Evolutionary conservation across 2,329 filamentous ascomycete species (phyloP).

Genomic region (Didymella arachidicola): DNA sequence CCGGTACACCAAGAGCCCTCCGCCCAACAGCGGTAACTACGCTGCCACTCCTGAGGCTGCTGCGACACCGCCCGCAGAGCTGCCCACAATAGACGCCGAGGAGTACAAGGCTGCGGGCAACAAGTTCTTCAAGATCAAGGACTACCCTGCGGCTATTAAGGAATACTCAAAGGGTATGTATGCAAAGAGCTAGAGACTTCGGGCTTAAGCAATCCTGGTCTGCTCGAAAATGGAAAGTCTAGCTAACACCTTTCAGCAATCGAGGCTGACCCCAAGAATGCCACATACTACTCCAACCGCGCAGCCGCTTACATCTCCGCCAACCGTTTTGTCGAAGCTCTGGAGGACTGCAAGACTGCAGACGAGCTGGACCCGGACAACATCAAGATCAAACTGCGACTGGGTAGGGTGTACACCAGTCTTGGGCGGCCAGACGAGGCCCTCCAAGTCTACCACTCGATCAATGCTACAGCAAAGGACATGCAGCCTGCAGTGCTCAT

Average conservation of each 20-base stretch:
- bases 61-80: constrained; percentile 51
- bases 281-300: constrained; percentile 93
- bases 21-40: constrained; percentile 52
- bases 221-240: neutral
- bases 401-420: constrained; percentile 88
- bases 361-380: constrained; percentile 85
- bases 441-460: constrained; percentile 79
- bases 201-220: neutral
- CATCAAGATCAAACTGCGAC: constrained; percentile 83
- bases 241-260: constrained; percentile 69
- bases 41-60: constrained; percentile 49
- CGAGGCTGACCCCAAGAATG: constrained; percentile 81
- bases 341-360: constrained; percentile 86
- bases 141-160: constrained; percentile 85
- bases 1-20: constrained; percentile 61
- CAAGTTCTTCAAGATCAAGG: constrained; percentile 94
- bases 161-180: constrained; percentile 91
- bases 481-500: constrained; percentile 83
- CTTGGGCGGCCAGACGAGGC: constrained; percentile 89
- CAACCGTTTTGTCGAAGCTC: constrained; percentile 76
- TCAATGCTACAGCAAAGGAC: constrained; percentile 85
- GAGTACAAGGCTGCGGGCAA: constrained; percentile 92
- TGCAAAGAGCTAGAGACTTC: neutral
- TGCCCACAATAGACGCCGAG: constrained; percentile 79
- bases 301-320: constrained; percentile 94